Evolutionary conservation across 2,329 filamentous ascomycete genomes (phyloP), one percentile per base, ranked within the genome.

Genomic region (Pseudocercospora crystallina): DNA sequence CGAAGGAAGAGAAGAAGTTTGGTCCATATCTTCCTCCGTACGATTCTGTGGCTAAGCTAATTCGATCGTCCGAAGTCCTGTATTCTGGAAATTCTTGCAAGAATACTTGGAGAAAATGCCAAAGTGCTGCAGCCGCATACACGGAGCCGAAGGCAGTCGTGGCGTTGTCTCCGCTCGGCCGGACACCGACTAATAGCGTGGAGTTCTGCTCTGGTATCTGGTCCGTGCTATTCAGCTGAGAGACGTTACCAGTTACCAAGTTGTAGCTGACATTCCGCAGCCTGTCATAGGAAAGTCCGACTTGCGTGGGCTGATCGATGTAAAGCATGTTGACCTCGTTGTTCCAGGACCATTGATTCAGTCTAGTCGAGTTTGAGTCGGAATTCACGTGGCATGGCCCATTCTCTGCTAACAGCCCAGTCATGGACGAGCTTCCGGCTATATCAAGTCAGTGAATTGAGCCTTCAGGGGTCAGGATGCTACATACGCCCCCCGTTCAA

Each of bases 21-120:
- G 81, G 81, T 1, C 81, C 85, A 60, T 86, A 88, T 45, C 81
- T 78, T 8, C 86, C 86, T n/a, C 58, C 45, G 17, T 51, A 51
- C 2, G 26, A 34, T 13, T 43, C 78, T 11, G 29, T 30, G 5
- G 38, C 31, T 3, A 49, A 32, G 26, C 33, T 49, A 15, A 43
- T 43, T 9, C 33, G 20, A 8, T 20, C 43, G 39, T 42, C 38
- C 13, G 36, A 35, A 2, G 38, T 77, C 63, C 80, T 76, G 61
- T 87, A 86, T 30, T 77, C 73, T 0, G 82, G 51, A 83, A 81
- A 74, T 83, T 80, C 76, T 4, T 79, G 73, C 46, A 83, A 80
- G 73, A 83, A 87, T 1, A 76, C 74, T 61, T 83, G 80, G 86
- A 78, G 74, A 65, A 83, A 82, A 57, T 80, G 73, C 81, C 81